Evolutionary conservation across 1,139 yeast genomes (phyloP).

Genomic region (Candida pseudoviswanathii): DNA sequence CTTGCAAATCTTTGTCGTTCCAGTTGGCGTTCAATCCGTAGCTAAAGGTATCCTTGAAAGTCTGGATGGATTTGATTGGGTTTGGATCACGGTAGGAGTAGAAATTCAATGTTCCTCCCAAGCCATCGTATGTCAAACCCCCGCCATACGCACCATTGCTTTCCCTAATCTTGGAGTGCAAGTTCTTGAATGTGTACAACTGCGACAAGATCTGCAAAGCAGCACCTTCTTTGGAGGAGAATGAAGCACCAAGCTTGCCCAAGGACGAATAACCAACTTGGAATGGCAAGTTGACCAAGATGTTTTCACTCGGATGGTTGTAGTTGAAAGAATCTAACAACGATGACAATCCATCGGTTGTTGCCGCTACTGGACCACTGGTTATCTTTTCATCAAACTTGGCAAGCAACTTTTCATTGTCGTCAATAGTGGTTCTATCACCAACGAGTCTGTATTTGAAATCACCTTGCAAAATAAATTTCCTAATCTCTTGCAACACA

Average conservation of each 20-base stretch:
- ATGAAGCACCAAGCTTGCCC: conserved; percentile 68
- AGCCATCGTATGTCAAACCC: conserved; percentile 80
- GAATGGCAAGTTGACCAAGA: conserved; percentile 75
- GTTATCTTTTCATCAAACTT: conserved; percentile 31
- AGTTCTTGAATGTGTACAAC: conserved; percentile 74
- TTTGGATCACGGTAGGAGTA: conserved; percentile 96
- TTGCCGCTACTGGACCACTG: background rate
- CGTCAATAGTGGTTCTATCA: conserved; percentile 42
- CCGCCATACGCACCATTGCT: conserved; percentile 99
- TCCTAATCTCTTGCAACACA: conserved; percentile 57
- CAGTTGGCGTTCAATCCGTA: conserved; percentile 55
- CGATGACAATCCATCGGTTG: conserved; percentile 12
- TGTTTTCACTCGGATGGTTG: conserved; percentile 19
- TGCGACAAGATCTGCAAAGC: conserved; percentile 81
- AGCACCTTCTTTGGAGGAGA: conserved; percentile 76
- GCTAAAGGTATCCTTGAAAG: conserved; percentile 59
- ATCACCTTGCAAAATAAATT: conserved; percentile 38
- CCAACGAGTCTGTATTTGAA: conserved; percentile 65
- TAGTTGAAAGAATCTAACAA: conserved; percentile 15
- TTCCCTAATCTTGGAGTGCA: conserved; percentile 90
- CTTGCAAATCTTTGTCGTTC: conserved; percentile 70
- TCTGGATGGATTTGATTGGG: conserved; percentile 65
- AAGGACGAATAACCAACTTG: conserved; percentile 86
- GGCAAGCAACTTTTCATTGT: conserved; percentile 44
- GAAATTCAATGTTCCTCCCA: conserved; percentile 78